Percentiles rank a stretch among this genome's conserved stretches.
Conservation (phyloP, 192 early-diverging fungal species). For the Obelidium mucronatum region DNA sequence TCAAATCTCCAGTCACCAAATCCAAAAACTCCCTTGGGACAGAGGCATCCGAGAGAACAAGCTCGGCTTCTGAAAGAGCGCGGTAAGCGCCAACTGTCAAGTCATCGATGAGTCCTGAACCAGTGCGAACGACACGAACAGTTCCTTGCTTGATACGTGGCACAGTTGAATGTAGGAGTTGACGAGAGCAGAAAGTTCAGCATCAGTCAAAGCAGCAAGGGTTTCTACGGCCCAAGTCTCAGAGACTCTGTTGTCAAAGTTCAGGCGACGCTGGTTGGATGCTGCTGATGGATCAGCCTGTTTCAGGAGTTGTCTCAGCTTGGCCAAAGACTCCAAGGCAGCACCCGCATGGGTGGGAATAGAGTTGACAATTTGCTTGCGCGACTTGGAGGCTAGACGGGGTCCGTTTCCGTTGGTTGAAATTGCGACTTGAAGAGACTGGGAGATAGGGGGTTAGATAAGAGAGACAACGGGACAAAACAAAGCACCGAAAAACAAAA, state of each 20-base stretch:
- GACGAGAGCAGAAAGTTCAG: conserved; percentile 43
- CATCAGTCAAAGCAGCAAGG: conserved; percentile 71
- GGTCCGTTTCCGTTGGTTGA: conserved; percentile 89
- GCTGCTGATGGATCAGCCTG: conserved; percentile 57
- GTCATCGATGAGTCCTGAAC: conserved; percentile 26
- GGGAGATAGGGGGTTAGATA: conserved; percentile 27
- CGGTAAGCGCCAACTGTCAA: conserved; percentile 36
- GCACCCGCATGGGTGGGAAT: conserved; percentile 69
- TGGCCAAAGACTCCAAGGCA: conserved; percentile 74
- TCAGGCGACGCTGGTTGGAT: conserved; percentile 72
- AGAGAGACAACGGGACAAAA: not conserved
- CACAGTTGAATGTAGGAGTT: conserved; percentile 21
- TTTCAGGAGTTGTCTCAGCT: conserved; percentile 58
- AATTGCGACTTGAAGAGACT: conserved; percentile 87
- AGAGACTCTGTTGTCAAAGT: conserved; percentile 80
- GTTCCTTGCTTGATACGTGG: conserved; percentile 16
- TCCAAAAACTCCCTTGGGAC: conserved; percentile 34
- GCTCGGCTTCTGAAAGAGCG: conserved; percentile 31
- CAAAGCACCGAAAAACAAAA: too few species aligned
- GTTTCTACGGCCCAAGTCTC: conserved; percentile 84
- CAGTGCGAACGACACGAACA: conserved; percentile 29
- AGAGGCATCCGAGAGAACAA: conserved; percentile 34
- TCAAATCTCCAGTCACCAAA: conserved; percentile 22
- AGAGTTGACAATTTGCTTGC: conserved; percentile 70
- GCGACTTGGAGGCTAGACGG: conserved; percentile 78